Percentiles rank a stretch among this genome's conserved stretches.
phyloP scores from a whole-genome alignment of 257 asterid species.

The Forsythia suspensa region DNA sequence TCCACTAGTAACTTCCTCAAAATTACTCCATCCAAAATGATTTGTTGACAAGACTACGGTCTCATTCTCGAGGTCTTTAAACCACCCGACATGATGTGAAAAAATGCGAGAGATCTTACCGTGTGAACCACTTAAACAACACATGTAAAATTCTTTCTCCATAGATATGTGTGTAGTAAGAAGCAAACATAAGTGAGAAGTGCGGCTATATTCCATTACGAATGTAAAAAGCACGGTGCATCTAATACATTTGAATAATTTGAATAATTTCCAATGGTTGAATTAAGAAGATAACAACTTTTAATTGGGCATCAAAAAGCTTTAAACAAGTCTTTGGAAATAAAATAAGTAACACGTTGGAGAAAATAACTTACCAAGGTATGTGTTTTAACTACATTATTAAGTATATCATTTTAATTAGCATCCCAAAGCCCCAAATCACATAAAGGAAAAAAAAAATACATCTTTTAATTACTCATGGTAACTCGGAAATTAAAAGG shows the following conservation, averaged over 20 bases:
- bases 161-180: not conserved
- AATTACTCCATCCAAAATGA: not conserved
- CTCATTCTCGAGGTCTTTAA: not conserved
- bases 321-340: not conserved
- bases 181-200: not conserved
- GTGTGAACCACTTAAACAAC: not conserved
- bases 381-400: not conserved
- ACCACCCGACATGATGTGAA: not conserved
- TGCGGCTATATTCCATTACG: not conserved
- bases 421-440: not conserved
- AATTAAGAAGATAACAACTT: not conserved
- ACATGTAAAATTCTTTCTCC: not conserved
- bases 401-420: not conserved
- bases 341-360: not conserved
- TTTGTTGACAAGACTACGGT: not conserved
- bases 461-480: too few species aligned
- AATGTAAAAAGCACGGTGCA: not conserved
- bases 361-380: not conserved
- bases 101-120: not conserved
- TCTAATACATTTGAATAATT: not conserved
- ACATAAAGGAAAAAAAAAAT: not conserved
- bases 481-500: not conserved
- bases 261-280: not conserved
- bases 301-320: not conserved
- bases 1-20: not conserved